phyloP scores from a whole-genome alignment of 78 protist genomes.

The Emiliania huxleyi region DNA sequence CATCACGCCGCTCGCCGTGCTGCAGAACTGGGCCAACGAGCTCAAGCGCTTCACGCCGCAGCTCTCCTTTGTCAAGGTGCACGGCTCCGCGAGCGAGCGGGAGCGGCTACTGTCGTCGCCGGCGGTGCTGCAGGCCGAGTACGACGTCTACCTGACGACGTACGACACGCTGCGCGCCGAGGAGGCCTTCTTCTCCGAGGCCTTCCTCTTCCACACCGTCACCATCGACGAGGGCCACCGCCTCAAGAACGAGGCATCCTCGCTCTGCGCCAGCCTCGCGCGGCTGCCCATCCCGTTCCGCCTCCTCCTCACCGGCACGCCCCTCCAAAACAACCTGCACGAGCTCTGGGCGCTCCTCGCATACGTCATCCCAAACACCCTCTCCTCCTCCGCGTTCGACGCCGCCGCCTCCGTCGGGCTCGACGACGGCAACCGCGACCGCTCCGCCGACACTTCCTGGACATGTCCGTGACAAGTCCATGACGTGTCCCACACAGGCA shows the following conservation, averaged over 20 bases:
- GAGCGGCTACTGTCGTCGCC: background rate
- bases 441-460: no score
- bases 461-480: no score
- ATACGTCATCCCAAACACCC: background rate
- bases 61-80: background rate
- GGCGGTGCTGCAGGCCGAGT: background rate
- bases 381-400: no score
- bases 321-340: no score
- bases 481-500: no score
- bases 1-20: slow-evolving; percentile 37
- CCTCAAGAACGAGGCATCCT: background rate
- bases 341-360: slow-evolving; percentile 26
- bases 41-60: slow-evolving; percentile 24
- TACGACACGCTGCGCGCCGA: slow-evolving; percentile 25
- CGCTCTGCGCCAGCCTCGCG: background rate
- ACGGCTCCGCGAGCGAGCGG: slow-evolving; percentile 30
- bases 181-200: background rate
- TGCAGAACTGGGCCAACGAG: slow-evolving; percentile 41
- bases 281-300: background rate
- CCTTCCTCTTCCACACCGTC: background rate
- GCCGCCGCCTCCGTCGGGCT: no score
- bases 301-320: slow-evolving; percentile 32
- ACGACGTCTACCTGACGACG: slow-evolving; percentile 35
- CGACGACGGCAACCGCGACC: no score
- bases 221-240: slow-evolving; percentile 36